Base-by-base conservation (phyloP, 805 yeast species). In the Yarrowia porcina region DNA sequence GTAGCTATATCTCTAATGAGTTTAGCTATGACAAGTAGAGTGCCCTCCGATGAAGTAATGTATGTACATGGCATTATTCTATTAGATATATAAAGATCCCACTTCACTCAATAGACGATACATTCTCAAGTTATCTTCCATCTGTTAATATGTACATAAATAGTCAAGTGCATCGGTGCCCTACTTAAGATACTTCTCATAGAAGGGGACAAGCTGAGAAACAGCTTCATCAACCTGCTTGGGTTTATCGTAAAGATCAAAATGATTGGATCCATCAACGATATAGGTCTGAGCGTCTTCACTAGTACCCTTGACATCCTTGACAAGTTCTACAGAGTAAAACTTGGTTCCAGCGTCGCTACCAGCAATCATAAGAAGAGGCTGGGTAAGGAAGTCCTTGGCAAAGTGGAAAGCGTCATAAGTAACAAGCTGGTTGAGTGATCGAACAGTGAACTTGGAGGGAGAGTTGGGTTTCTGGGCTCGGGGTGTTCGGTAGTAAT, bases 291-390 rank as follows among this genome's bases (percentile, higher is more conserved):
- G 21, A 25, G 28, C 28, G 28, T 25, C 8, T 8, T 25, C 8
- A 8, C 36, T 30, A 11, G 18, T 45, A 11, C 35, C 33, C 61
- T 45, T 13, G 18, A 63, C 61, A 9, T 17, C 45, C 35, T 52
- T 36, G 13, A 27, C 20, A 10, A 25, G 28, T 8, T 25, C 8
- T 8, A 5, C 28, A 8, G 28, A 25, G 28, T 25, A 25, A 8
- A 25, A 25, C 28, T 25, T 25, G 28, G 35, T 41, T 13, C 32
- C 27, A 2, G 33, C 27, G 33, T 47, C 30, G 27, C 21, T 18
- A 39, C 67, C 67, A 13, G 38, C 64, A 13, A 66, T 42, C 35
- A 63, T 28, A n/a, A 59, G 44, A 15, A 66, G 15, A 3, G 68
- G 68, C 56, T 47, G 66, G 13, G 67, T 57, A 12, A 63, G 44